These are phyloP conservation scores for Bertia moriformis DNA, from an alignment of 2,329 filamentous ascomycete genomes.

Conservation along the genomic window DNA sequence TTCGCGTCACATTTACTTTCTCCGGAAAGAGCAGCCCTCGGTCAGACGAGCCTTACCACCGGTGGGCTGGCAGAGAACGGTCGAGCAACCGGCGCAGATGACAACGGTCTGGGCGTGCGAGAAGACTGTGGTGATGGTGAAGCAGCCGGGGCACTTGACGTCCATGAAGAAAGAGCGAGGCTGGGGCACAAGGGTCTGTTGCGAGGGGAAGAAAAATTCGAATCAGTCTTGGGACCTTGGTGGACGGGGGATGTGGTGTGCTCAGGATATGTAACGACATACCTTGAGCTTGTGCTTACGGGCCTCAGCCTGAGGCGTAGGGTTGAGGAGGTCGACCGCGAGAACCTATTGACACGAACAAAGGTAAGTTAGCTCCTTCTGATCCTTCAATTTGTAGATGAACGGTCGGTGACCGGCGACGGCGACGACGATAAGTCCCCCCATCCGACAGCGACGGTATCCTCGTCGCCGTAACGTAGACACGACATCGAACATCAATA, in stretches of 20 bases:
- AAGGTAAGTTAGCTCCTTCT: conserved; percentile 1
- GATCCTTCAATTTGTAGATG: too few relatives aligned
- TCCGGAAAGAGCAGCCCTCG: conserved; percentile 99
- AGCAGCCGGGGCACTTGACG: conserved; percentile 99
- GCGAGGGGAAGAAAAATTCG: too few relatives aligned
- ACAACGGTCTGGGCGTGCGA: conserved; percentile 99
- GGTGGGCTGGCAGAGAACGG: conserved; percentile 97
- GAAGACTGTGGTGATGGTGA: conserved; percentile 99
- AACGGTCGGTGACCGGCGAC: too few relatives aligned
- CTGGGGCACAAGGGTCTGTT: conserved; percentile 76
- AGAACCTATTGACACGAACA: conserved; percentile 61
- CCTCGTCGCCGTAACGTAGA: too few relatives aligned
- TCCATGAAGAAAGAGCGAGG: conserved; percentile 99
- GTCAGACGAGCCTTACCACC: conserved; percentile 98
- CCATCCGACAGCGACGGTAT: too few relatives aligned
- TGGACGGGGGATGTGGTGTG: neutral
- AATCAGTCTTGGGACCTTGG: neutral
- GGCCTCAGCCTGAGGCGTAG: conserved; percentile 89
- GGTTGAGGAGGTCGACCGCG: conserved; percentile 99
- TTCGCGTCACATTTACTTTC: conserved; percentile 64
- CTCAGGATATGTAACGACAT: too few relatives aligned
- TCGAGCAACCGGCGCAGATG: conserved; percentile 99
- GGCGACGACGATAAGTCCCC: too few relatives aligned
- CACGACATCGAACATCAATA: too few relatives aligned
- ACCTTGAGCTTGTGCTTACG: conserved; percentile 99